phyloP scores from a whole-genome alignment of 2,329 filamentous ascomycete genomes.

The Phoma sp. region DNA sequence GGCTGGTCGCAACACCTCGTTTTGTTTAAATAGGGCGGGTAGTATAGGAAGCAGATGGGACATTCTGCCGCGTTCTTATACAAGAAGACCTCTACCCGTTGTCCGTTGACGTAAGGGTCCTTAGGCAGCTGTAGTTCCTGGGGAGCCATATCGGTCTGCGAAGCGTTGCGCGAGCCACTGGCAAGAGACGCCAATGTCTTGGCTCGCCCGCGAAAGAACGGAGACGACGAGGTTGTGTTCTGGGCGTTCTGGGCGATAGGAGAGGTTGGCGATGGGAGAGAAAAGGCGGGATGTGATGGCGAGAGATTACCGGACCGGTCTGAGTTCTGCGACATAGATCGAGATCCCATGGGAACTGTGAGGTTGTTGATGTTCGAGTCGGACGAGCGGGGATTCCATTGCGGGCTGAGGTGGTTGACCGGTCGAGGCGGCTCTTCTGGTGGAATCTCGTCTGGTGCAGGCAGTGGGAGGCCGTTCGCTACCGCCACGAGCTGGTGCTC shows the following conservation, averaged over 20 bases:
- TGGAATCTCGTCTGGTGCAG: slow-evolving; percentile 82
- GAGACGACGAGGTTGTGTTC: slow-evolving; percentile 49
- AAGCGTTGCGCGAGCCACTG: slow-evolving; percentile 76
- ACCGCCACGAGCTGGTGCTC: slow-evolving; percentile 95
- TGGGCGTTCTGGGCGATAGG: slow-evolving; percentile 57
- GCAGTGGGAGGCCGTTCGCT: slow-evolving; percentile 82
- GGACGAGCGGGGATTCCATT: slow-evolving; percentile 57
- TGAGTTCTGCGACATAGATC: slow-evolving; percentile 80
- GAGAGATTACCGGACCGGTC: slow-evolving; percentile 68
- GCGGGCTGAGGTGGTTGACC: slow-evolving; percentile 40
- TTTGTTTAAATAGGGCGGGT: slow-evolving; percentile 91
- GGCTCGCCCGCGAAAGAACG: slow-evolving; percentile 79
- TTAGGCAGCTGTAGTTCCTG: slow-evolving; percentile 81
- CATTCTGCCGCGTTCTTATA: slow-evolving; percentile 93
- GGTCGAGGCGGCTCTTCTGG: slow-evolving; percentile 68
- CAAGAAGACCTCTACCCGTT: slow-evolving; percentile 87
- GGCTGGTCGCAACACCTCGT: slow-evolving; percentile 95
- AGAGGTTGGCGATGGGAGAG: slow-evolving; percentile 65
- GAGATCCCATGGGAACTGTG: slow-evolving; percentile 78
- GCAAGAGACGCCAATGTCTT: slow-evolving; percentile 88
- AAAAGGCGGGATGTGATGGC: slow-evolving; percentile 68
- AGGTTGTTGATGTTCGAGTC: slow-evolving; percentile 72
- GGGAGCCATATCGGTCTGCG: slow-evolving; percentile 74
- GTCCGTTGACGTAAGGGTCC: slow-evolving; percentile 92
- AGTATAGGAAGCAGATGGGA: slow-evolving; percentile 95